These are phyloP conservation scores for Casuarina glauca DNA, from an alignment of 306 rosid genomes.

Conservation along the genomic window DNA sequence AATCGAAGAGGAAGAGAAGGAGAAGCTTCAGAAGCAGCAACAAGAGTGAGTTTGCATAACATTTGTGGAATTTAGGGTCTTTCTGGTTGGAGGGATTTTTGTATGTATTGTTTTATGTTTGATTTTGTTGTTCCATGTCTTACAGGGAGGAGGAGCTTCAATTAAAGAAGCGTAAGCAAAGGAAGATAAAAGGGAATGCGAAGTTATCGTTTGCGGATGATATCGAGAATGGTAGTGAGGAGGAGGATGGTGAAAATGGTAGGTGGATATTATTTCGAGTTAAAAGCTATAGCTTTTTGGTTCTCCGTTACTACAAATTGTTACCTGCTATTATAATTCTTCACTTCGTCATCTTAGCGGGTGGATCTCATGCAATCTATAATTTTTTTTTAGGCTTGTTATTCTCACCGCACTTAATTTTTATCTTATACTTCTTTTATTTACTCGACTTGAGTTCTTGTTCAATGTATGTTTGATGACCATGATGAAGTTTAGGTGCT, in stretches of 20 bases:
- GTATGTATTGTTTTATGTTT: neutral
- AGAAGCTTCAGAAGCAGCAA: slow-evolving; percentile 90
- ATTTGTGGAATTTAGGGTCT: neutral
- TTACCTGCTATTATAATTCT: neutral
- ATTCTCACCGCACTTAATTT: neutral
- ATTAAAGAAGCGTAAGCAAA: slow-evolving; percentile 77
- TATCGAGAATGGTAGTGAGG: slow-evolving; percentile 70
- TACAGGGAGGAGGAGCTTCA: slow-evolving; percentile 89
- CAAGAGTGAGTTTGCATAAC: slow-evolving; percentile 63
- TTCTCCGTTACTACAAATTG: neutral
- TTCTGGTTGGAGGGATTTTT: neutral
- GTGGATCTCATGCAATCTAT: neutral
- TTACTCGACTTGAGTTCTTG: neutral
- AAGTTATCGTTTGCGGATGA: slow-evolving; percentile 88
- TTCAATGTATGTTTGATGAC: neutral
- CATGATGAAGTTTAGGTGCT: neutral
- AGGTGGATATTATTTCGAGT: slow-evolving; percentile 8
- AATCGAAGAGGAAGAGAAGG: slow-evolving; percentile 98
- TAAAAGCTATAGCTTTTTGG: neutral
- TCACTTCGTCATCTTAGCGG: neutral
- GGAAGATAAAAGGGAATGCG: slow-evolving; percentile 84
- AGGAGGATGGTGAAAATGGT: slow-evolving; percentile 62
- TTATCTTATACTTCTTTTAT: neutral
- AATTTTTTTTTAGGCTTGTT: neutral
- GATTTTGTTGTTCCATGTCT: neutral